Percentiles rank a stretch among this genome's conserved stretches.
These are phyloP conservation scores for Camillea tinctor DNA, from an alignment of 2,329 filamentous ascomycete species.

Conservation along the genomic window DNA sequence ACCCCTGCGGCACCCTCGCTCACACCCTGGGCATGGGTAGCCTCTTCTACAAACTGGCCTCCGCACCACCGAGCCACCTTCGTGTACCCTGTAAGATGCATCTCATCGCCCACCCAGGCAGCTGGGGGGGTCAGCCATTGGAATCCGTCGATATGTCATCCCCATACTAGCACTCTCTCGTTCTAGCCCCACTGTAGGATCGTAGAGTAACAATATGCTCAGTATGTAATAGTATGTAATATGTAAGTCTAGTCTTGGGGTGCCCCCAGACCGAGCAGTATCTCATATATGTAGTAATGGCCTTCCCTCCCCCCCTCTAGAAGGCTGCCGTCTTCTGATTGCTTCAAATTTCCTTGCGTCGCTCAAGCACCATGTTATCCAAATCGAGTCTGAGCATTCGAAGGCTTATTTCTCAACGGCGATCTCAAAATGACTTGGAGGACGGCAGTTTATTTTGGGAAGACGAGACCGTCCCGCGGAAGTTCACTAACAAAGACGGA, in stretches of 20 bases:
- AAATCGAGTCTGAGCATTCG: constrained; percentile 44
- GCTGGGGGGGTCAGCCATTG: constrained; percentile 2
- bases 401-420: constrained; percentile 39
- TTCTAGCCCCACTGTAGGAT: constrained; percentile 13
- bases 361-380: constrained; percentile 37
- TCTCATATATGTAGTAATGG: constrained; percentile 27
- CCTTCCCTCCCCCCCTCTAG: constrained; percentile 18
- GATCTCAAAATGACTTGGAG: constrained; percentile 24
- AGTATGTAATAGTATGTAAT: constrained; percentile 11
- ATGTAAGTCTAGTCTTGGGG: not conserved
- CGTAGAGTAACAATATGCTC: constrained; percentile 25
- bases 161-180: constrained; percentile 11
- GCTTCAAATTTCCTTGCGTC: constrained; percentile 27
- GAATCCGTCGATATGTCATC: constrained; percentile 25
- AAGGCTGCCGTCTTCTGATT: constrained; percentile 20
- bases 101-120: not conserved
- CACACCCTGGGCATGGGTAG: constrained; percentile 9
- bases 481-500: constrained; percentile 16
- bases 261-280: constrained; percentile 8
- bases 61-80: constrained; percentile 23
- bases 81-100: constrained; percentile 16
- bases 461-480: constrained; percentile 5
- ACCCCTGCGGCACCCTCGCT: constrained; percentile 14
- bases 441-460: constrained; percentile 23
- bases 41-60: constrained; percentile 18